phyloP scores from a whole-genome alignment of 441 rosid species.

The Gossypium schwendimanii region DNA sequence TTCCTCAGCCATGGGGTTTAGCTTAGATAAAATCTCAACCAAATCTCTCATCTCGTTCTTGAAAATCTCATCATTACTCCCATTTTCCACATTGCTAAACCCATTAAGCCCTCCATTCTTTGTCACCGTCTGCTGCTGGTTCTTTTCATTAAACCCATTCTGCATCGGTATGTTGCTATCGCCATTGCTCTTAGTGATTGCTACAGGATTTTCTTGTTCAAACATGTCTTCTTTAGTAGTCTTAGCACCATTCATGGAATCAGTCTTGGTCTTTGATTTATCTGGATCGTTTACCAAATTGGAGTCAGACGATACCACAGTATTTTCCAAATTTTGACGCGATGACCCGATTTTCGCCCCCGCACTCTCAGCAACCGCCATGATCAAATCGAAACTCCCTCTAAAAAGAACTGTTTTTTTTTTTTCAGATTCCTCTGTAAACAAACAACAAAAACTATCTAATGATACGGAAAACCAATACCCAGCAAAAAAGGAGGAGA shows the following conservation, averaged over 20 bases:
- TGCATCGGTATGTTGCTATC: conserved; percentile 29
- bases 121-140: conserved; percentile 16
- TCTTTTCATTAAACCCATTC: conserved; percentile 33
- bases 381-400: conserved; percentile 30
- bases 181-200: conserved; percentile 8
- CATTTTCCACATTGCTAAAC: conserved; percentile 16
- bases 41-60: conserved; percentile 54
- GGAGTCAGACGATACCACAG: conserved; percentile 39
- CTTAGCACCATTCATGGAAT: conserved; percentile 22
- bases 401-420: conserved; percentile 1
- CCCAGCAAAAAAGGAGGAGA: not conserved
- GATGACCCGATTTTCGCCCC: conserved; percentile 58
- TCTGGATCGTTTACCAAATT: conserved; percentile 38
- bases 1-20: conserved; percentile 84
- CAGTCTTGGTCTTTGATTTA: conserved; percentile 39
- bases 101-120: conserved; percentile 30
- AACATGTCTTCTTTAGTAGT: conserved; percentile 24
- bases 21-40: conserved; percentile 65
- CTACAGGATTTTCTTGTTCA: conserved; percentile 6
- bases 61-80: conserved; percentile 20
- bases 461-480: conserved; percentile 11
- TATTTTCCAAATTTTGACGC: conserved; percentile 47
- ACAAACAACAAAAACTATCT: not conserved
- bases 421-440: conserved; percentile 26
- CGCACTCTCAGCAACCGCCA: conserved; percentile 91